Evolutionary conservation across 1,284 basidiomycete genomes (phyloP), one percentile per base, ranked within the genome.

Genomic region (Dichomitus squalens): DNA sequence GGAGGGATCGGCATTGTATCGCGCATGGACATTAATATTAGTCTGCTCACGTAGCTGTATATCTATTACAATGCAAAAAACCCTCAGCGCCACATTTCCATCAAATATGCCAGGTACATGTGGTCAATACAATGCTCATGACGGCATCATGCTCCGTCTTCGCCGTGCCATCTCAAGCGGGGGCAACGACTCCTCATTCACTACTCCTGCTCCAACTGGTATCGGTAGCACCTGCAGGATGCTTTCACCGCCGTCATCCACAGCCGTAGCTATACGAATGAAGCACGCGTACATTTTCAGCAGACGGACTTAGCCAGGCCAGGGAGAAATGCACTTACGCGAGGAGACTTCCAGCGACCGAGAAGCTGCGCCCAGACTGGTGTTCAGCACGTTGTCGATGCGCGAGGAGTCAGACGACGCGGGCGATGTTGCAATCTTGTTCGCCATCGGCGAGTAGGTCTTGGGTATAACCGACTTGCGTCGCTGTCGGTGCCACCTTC

Each of bases 391-490:
- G 3, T 4, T 49, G 44, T 49, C 51, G 21, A 44, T 33, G 21
- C 43, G 52, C 31, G 52, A 54, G 7, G 59, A 59, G 25, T 64
- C 63, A 7, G 59, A 60, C 39, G 58, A 59, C 12, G 57, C 52
- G 3, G 63, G 63, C 23, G 60, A 64, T 7, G 41, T 29, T 8
- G 35, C 36, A 9, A 52, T 41, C 25, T 53, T 55, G 31, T 40
- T 38, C 29, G 33, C 23, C n/a, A 53, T 58, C 4, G 58, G 60
- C 11, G 58, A 59, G 18, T 86, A 73, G 31, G 82, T 73, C 63
- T 84, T 86, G 1, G 88, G 88, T 51, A 92, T 76, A 83, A 93
- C 88, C 7, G 90, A 83, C 54, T 80, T 80, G 20, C 84, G 77
- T 39, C 80, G 75, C 83, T 86, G 54, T 33, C 25, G 23, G 46